phyloP scores from a whole-genome alignment of 179 eudicot genomes.

The Patellifolia procumbens region DNA sequence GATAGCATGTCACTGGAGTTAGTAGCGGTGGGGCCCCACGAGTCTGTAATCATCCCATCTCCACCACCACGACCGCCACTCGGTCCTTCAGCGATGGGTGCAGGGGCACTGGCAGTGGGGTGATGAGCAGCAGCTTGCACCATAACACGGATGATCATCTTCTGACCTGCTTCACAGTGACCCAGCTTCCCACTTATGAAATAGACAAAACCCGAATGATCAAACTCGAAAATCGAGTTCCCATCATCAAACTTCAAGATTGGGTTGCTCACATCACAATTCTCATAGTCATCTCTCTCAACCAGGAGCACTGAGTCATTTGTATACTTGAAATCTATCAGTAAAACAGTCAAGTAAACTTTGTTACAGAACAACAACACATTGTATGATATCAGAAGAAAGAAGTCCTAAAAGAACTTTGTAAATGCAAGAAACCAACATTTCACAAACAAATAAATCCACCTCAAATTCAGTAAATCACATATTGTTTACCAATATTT shows the following conservation, averaged over 20 bases:
- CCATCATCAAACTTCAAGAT: constrained; percentile 54
- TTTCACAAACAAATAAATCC: background rate
- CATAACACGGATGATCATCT: constrained; percentile 66
- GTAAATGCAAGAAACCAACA: background rate
- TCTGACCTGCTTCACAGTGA: constrained; percentile 68
- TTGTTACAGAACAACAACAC: background rate
- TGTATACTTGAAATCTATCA: constrained; percentile 56
- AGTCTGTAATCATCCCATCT: constrained; percentile 21
- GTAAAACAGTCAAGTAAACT: background rate
- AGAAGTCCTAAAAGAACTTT: no score
- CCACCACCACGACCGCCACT: constrained; percentile 24
- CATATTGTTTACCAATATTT: no score
- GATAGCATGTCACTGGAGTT: constrained; percentile 45
- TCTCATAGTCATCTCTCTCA: constrained; percentile 41
- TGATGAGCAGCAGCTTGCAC: constrained; percentile 39
- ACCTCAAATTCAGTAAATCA: background rate
- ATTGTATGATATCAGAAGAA: background rate
- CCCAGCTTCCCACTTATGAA: constrained; percentile 70
- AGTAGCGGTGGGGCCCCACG: constrained; percentile 35
- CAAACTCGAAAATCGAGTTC: constrained; percentile 46
- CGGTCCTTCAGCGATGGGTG: constrained; percentile 32
- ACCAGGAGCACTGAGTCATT: constrained; percentile 73
- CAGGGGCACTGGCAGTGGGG: constrained; percentile 34
- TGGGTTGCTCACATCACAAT: constrained; percentile 48
- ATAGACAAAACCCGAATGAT: constrained; percentile 56